These are phyloP conservation scores for Trichophaea hybrida DNA, from an alignment of 2,329 filamentous ascomycete species.

Conservation along the genomic window DNA sequence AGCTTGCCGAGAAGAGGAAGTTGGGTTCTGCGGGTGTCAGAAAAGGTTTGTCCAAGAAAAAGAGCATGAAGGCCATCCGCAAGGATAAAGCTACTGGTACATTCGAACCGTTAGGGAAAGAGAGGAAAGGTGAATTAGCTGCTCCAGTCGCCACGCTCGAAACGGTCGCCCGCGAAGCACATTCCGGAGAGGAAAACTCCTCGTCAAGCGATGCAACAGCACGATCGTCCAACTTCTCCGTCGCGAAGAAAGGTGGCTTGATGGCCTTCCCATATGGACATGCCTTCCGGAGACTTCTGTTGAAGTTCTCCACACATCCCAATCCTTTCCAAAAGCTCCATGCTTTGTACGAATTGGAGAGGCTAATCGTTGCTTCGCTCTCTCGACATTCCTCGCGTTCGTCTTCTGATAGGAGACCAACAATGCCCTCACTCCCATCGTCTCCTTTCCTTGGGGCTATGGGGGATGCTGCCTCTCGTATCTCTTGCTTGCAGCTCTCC, in stretches of 20 bases:
- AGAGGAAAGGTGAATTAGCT: conserved; percentile 32
- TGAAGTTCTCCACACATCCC: conserved; percentile 75
- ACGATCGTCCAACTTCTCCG: conserved; percentile 32
- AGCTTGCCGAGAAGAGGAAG: conserved; percentile 32
- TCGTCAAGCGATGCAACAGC: conserved; percentile 36
- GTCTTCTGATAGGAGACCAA: conserved; percentile 22
- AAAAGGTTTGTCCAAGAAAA: conserved; percentile 38
- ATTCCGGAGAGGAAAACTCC: conserved; percentile 36
- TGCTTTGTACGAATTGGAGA: conserved; percentile 67
- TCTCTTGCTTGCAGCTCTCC: conserved; percentile 32
- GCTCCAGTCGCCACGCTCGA: conserved; percentile 34
- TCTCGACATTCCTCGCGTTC: conserved; percentile 39
- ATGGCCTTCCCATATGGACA: conserved; percentile 58
- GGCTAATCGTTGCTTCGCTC: conserved; percentile 63
- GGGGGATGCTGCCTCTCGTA: conserved; percentile 35
- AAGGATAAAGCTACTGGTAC: conserved; percentile 31
- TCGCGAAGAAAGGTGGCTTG: conserved; percentile 33
- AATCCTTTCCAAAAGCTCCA: conserved; percentile 79
- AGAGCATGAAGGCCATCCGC: conserved; percentile 52
- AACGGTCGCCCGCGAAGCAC: conserved; percentile 31
- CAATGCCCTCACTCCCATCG: conserved; percentile 32
- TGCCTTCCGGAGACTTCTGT: conserved; percentile 64
- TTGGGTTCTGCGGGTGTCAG: conserved; percentile 36
- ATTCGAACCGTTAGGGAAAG: conserved; percentile 31
- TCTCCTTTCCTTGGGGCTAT: conserved; percentile 35